These are phyloP conservation scores for Salix suchowensis DNA, from an alignment of 345 rosid genomes.

Conservation along the genomic window DNA sequence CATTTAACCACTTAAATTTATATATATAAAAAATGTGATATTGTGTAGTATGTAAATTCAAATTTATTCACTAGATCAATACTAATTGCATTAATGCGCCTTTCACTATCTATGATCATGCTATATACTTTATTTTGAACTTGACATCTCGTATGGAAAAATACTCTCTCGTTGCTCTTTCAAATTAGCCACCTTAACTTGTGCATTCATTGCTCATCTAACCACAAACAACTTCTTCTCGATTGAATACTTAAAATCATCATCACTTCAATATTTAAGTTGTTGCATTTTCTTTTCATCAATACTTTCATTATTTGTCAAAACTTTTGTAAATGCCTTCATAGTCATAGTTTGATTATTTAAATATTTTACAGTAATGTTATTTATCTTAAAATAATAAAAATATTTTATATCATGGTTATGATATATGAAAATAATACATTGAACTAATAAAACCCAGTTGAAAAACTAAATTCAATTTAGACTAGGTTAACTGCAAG, in stretches of 20 bases:
- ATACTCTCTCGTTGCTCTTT: not conserved
- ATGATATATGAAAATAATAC: too few species aligned
- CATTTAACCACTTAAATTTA: not conserved
- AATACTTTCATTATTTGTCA: too few species aligned
- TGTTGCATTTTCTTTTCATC: not conserved
- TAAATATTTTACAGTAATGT: too few species aligned
- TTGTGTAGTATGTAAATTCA: not conserved
- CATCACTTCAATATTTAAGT: not conserved
- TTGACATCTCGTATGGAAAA: not conserved
- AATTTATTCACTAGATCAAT: not conserved
- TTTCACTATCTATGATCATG: not conserved
- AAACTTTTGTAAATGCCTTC: too few species aligned
- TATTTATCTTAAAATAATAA: too few species aligned
- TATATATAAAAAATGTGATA: not conserved
- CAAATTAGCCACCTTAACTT: not conserved
- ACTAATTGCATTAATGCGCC: not conserved
- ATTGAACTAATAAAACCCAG: too few species aligned
- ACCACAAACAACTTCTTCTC: not conserved
- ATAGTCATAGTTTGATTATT: too few species aligned
- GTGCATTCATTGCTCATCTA: not conserved
- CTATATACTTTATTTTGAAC: not conserved
- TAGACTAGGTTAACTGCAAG: too few species aligned
- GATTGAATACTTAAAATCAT: not conserved
- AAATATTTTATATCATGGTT: too few species aligned
- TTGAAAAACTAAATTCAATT: too few species aligned